Evolutionary conservation across 805 yeast species (phyloP).

Genomic region (Lachancea fermentati): DNA sequence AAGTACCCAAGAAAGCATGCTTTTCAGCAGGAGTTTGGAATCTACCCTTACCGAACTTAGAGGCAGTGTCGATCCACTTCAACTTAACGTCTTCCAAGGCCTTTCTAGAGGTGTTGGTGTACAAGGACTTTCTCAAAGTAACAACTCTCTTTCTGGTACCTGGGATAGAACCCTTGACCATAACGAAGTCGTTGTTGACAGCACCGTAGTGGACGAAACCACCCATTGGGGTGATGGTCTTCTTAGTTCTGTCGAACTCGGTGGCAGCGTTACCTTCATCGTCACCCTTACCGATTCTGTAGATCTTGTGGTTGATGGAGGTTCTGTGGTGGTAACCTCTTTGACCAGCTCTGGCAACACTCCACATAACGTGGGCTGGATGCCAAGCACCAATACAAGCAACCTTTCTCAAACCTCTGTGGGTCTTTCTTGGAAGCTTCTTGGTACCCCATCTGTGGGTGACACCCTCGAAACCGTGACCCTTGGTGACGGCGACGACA

Average conservation of each 20-base stretch:
- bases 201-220: constrained; percentile 99
- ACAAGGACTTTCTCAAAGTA: constrained; percentile 97
- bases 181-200: constrained; percentile 94
- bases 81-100: constrained; percentile 94
- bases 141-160: constrained; percentile 99
- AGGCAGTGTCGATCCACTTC: constrained; percentile 99
- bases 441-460: constrained; percentile 99
- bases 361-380: constrained; percentile 99
- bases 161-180: constrained; percentile 98
- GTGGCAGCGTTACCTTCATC: constrained; percentile 95
- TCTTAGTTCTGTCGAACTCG: constrained; percentile 98
- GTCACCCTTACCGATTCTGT: constrained; percentile 96
- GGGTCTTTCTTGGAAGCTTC: constrained; percentile 99
- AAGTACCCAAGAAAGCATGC: constrained; percentile 99
- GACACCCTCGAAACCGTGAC: constrained; percentile 99
- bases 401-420: constrained; percentile 99
- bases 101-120: constrained; percentile 96
- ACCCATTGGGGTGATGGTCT: constrained; percentile 99
- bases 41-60: constrained; percentile 99
- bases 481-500: constrained; percentile 99
- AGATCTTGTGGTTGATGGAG: constrained; percentile 99
- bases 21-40: constrained; percentile 99
- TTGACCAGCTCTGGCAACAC: constrained; percentile 99
- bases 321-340: constrained; percentile 99
- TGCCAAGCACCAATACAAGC: constrained; percentile 99